Percentiles rank a stretch among this genome's conserved stretches.
Conservation (phyloP, 148 eudicot genomes). For the Camellia sinensis region DNA sequence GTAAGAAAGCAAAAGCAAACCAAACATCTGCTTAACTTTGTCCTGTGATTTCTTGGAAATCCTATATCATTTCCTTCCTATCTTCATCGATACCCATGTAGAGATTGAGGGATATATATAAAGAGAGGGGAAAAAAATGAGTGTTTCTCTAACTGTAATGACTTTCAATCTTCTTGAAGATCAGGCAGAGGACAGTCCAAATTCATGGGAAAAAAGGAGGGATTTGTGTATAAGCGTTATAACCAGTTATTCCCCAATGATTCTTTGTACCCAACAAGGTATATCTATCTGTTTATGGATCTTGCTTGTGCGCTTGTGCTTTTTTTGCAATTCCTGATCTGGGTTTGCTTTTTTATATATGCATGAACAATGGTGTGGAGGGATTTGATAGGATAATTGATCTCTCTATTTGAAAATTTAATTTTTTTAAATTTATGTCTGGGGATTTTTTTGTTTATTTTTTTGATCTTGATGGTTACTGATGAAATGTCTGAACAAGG, state of each 20-base stretch:
- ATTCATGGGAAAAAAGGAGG: conserved; percentile 92
- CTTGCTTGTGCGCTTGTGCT: conserved; percentile 17
- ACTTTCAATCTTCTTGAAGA: conserved; percentile 92
- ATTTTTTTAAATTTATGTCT: neutral
- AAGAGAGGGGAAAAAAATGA: conserved; percentile 44
- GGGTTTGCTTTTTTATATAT: conserved; percentile 1
- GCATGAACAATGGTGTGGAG: too few relatives aligned
- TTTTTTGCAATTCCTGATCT: conserved; percentile 17
- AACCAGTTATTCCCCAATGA: conserved; percentile 86
- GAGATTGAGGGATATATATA: neutral
- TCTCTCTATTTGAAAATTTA: too few relatives aligned
- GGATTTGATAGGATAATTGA: too few relatives aligned
- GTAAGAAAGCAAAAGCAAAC: too few relatives aligned
- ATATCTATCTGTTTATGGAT: conserved; percentile 1
- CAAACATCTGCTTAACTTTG: neutral
- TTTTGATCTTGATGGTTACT: neutral
- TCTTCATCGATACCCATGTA: neutral
- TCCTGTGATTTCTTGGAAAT: neutral
- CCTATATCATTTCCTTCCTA: neutral
- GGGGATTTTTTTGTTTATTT: conserved; percentile 16
- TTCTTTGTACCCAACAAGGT: conserved; percentile 98
- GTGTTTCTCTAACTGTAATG: conserved; percentile 81
- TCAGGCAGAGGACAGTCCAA: conserved; percentile 69
- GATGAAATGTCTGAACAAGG: conserved; percentile 13
- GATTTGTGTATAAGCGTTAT: conserved; percentile 84